Conservation (phyloP, 306 rosid species). For the Acmispon strigosus region DNA sequence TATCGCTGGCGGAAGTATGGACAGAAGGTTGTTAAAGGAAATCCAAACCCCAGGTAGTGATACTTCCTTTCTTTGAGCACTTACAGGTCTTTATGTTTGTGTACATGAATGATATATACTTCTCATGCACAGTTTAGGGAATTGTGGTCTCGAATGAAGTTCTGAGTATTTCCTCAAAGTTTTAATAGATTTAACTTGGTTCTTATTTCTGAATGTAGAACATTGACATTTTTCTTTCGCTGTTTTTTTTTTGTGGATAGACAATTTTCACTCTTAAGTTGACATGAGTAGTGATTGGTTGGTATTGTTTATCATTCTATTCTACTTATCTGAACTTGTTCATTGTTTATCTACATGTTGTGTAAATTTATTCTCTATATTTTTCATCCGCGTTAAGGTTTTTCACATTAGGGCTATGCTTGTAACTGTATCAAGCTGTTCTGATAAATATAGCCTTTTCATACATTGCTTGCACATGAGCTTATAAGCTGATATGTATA, state of each 20-base stretch:
- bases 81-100: neutral
- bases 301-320: neutral
- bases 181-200: neutral
- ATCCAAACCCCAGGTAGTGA: slow-evolving; percentile 83
- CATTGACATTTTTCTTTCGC: neutral
- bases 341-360: neutral
- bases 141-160: neutral
- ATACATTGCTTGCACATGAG: neutral
- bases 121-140: neutral
- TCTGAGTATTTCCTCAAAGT: neutral
- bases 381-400: neutral
- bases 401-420: neutral
- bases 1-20: slow-evolving; percentile 97
- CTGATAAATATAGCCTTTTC: neutral
- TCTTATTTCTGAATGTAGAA: neutral
- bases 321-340: neutral
- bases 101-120: neutral
- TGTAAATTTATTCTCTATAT: neutral
- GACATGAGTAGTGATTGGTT: neutral
- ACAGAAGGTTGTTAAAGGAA: slow-evolving; percentile 91
- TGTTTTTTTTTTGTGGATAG: neutral
- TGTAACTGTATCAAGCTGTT: neutral
- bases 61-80: slow-evolving; percentile 9
- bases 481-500: neutral
- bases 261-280: neutral